Percentiles rank a stretch among this genome's conserved stretches.
Evolutionary conservation across 495 filamentous ascomycete species (phyloP).

Genomic region (Podospora pseudocomata): DNA sequence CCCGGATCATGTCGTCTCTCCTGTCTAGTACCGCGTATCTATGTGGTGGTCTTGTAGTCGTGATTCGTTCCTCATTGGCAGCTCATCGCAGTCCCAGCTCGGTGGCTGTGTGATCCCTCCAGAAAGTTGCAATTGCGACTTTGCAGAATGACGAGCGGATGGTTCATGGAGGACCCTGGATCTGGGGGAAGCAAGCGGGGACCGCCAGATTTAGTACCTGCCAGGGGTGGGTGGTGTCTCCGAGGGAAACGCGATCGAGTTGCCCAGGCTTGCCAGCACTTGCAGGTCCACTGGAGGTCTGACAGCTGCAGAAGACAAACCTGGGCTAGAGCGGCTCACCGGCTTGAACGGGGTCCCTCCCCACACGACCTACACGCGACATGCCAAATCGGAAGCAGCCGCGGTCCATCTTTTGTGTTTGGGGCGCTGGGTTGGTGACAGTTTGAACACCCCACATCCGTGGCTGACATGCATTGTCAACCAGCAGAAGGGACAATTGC

Average conservation of each 20-base stretch:
- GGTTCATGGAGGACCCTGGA: conserved; percentile 6
- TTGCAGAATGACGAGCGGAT: conserved; percentile 2
- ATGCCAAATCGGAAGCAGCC: conserved; percentile 3
- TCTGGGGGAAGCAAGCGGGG: conserved; percentile 2
- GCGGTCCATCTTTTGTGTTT: background rate
- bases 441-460: background rate
- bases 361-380: background rate
- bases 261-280: background rate
- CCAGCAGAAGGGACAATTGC: background rate
- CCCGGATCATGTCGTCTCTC: background rate
- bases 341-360: background rate
- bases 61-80: background rate
- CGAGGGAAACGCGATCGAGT: background rate
- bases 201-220: background rate
- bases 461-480: background rate
- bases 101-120: background rate
- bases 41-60: background rate
- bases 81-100: background rate
- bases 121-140: conserved; percentile 3
- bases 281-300: background rate
- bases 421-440: background rate
- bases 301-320: background rate
- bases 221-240: background rate
- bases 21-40: background rate
- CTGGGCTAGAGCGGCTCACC: too few relatives aligned